Conservation (phyloP, 768 basidiomycete species). For the Lactarius evosmus region DNA sequence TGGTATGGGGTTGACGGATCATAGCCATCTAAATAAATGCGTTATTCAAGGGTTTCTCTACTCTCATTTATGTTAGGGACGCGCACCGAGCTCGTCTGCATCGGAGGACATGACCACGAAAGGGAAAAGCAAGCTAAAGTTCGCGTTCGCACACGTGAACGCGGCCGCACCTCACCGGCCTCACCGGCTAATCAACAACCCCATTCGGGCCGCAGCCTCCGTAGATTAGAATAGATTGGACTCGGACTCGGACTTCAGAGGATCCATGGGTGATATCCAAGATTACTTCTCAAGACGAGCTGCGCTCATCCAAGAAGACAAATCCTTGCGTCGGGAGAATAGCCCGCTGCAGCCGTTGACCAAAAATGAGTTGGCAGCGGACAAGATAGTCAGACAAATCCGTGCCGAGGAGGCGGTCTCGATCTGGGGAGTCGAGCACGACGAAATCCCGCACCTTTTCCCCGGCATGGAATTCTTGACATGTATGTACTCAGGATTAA, state of each 20-base stretch:
- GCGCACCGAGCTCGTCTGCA: constrained; percentile 28
- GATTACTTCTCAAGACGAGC: constrained; percentile 30
- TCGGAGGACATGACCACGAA: constrained; percentile 22
- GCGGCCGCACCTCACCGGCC: neutral
- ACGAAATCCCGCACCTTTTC: constrained; percentile 57
- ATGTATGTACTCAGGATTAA: constrained; percentile 37
- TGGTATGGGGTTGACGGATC: constrained; percentile 34
- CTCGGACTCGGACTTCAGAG: neutral
- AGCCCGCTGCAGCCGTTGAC: constrained; percentile 28
- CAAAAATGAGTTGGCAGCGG: constrained; percentile 49
- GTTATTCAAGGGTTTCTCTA: constrained; percentile 10
- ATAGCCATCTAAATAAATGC: constrained; percentile 28
- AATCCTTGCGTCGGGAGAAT: constrained; percentile 31
- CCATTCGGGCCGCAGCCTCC: constrained; percentile 8
- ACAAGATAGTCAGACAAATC: constrained; percentile 52
- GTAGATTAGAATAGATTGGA: neutral
- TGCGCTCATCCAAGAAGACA: constrained; percentile 33
- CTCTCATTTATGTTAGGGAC: constrained; percentile 13
- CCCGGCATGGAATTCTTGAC: constrained; percentile 80
- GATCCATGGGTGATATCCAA: constrained; percentile 8
- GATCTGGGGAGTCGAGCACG: constrained; percentile 57
- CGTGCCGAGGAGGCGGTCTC: constrained; percentile 51
- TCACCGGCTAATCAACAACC: constrained; percentile 23
- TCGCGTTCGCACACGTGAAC: neutral
- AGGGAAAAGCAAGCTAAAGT: neutral